Evolutionary conservation across 2,329 filamentous ascomycete genomes (phyloP).

Genomic region (Fusarium sulawesiense): DNA sequence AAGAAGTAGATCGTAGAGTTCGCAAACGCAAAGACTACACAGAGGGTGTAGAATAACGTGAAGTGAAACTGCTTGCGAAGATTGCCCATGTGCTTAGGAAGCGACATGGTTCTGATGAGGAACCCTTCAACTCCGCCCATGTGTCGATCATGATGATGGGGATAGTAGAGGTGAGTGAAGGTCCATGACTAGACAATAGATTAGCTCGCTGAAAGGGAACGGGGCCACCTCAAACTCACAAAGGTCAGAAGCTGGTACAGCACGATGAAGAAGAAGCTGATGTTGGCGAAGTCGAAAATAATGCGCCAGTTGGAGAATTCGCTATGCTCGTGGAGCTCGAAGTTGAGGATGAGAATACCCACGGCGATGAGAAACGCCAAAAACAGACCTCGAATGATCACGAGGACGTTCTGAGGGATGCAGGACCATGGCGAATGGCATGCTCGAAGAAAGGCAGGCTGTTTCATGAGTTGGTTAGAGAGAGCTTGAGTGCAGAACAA

Average conservation of each 20-base stretch:
- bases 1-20: conserved; percentile 65
- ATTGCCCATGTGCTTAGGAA: conserved; percentile 56
- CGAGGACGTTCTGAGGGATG: conserved; percentile 60
- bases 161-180: conserved; percentile 63
- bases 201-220: background rate
- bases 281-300: conserved; percentile 62
- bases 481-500: fast-evolving
- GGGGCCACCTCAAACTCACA: conserved; percentile 50
- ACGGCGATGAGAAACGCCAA: conserved; percentile 58
- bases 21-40: conserved; percentile 61
- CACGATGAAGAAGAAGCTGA: conserved; percentile 57
- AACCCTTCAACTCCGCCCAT: conserved; percentile 52
- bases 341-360: conserved; percentile 57
- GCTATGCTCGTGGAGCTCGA: conserved; percentile 57
- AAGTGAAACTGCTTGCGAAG: conserved; percentile 60
- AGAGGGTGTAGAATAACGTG: conserved; percentile 62
- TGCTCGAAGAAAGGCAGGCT: conserved; percentile 64
- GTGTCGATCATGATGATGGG: conserved; percentile 52
- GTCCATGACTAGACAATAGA: conserved; percentile 59
- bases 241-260: conserved; percentile 60
- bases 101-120: conserved; percentile 57
- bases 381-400: conserved; percentile 57
- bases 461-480: conserved; percentile 21
- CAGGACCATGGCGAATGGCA: conserved; percentile 63
- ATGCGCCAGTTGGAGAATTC: conserved; percentile 55